These are phyloP conservation scores for Ustilago bromivora DNA, from an alignment of 1,284 basidiomycete genomes.

Conservation along the genomic window DNA sequence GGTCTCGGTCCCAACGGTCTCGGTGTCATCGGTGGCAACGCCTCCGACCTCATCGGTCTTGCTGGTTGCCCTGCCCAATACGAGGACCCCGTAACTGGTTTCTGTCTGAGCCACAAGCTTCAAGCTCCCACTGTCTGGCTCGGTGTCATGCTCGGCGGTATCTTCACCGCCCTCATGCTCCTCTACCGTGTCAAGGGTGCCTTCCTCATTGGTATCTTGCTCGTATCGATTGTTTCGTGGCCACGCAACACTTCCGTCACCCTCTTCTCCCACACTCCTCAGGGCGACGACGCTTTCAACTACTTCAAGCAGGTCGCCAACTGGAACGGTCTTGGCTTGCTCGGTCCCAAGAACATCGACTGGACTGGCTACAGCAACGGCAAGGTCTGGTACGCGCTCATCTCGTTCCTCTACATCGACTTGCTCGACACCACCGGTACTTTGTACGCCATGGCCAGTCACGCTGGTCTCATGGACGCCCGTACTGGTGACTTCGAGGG, in stretches of 20 bases:
- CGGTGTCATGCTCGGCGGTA: slow-evolving; percentile 88
- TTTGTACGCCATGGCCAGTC: slow-evolving; percentile 89
- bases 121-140: slow-evolving; percentile 85
- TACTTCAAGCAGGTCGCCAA: slow-evolving; percentile 89
- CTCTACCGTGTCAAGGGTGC: slow-evolving; percentile 87
- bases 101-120: slow-evolving; percentile 78
- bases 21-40: slow-evolving; percentile 81
- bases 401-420: slow-evolving; percentile 87
- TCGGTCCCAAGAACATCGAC: slow-evolving; percentile 74
- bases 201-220: slow-evolving; percentile 81
- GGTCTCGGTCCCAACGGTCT: slow-evolving; percentile 77
- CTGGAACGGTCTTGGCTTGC: slow-evolving; percentile 72
- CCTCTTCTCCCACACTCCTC: slow-evolving; percentile 79
- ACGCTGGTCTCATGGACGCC: slow-evolving; percentile 86
- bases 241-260: slow-evolving; percentile 83
- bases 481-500: slow-evolving; percentile 88
- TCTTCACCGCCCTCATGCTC: slow-evolving; percentile 75
- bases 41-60: slow-evolving; percentile 80
- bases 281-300: slow-evolving; percentile 81
- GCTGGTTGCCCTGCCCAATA: slow-evolving; percentile 76
- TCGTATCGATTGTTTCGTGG: slow-evolving; percentile 90
- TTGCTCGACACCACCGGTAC: slow-evolving; percentile 75
- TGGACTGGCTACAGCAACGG: slow-evolving; percentile 75
- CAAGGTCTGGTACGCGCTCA: slow-evolving; percentile 85
- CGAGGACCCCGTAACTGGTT: slow-evolving; percentile 70